Evolutionary conservation across 495 filamentous ascomycete genomes (phyloP), one percentile per base, ranked within the genome.

Genomic region (Amorphotheca resinae): DNA sequence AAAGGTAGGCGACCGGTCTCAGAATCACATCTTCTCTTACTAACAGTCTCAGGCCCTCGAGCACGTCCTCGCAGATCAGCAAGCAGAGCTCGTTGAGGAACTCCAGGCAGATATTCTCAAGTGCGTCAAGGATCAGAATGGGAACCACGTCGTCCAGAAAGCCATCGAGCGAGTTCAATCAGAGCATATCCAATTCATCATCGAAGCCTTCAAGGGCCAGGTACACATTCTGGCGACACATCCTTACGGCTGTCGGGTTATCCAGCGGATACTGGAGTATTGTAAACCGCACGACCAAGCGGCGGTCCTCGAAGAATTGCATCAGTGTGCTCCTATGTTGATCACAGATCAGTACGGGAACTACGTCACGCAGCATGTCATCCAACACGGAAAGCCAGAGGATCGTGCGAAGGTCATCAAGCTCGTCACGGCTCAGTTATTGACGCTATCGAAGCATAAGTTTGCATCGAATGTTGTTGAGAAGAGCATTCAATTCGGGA

Each of bases 401-500:
- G 88, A 95, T 50, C 77, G 82, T 15, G 69, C 66, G 1, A 73
- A 67, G 47, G 79, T 95, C 59, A 81, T 95, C 42, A 58, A 64
- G 28, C 59, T 87, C 23, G 80, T 98, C 50, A 80, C 75, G 39
- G 66, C 65, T 4, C 73, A 87, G 40, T 63, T 93, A 0, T 58
- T 93, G n/a, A 65, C 64, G 1, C 75, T 82, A 51, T 94, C 85
- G 4, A 93, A 85, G 65, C 89, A 96, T 64, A 96, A 98, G 58
- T 95, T 87, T 55, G 91, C 93, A 3, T 94, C 86, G 51, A 95
- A 98, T 52, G 91, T 98, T 4, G 93, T 98, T 1, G 91, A 98
- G 63, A 93, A 88, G 66, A 91, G 86, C 51, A 84, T 98, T 37
- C 66, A 79, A 42, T 75, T 74, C 49, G 87, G 84, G 9, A 77